Evolutionary conservation across 352 stramenopile genomes (phyloP).

Genomic region (Phytophthora citrophthora): DNA sequence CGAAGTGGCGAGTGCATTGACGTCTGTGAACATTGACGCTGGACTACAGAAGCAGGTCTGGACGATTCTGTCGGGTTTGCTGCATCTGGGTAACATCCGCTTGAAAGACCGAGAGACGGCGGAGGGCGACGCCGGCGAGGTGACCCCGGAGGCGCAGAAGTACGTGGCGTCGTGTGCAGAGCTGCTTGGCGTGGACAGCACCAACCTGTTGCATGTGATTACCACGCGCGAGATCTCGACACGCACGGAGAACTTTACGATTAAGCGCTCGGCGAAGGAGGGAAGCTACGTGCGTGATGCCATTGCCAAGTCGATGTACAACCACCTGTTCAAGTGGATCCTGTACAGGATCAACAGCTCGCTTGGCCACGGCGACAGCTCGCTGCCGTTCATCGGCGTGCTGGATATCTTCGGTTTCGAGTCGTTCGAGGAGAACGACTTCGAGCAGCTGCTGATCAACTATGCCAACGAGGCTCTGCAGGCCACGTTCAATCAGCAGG

Average conservation of each 20-base stretch:
- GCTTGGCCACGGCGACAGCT: slow-evolving; percentile 78
- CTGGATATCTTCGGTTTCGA: slow-evolving; percentile 99
- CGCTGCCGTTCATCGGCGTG: slow-evolving; percentile 91
- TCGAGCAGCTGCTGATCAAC: slow-evolving; percentile 92
- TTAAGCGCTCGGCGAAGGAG: slow-evolving; percentile 79
- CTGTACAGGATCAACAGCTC: slow-evolving; percentile 84
- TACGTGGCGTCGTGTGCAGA: slow-evolving; percentile 61
- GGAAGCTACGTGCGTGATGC: slow-evolving; percentile 89
- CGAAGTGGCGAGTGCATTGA: slow-evolving; percentile 80
- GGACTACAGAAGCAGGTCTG: slow-evolving; percentile 79
- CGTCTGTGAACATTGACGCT: slow-evolving; percentile 75
- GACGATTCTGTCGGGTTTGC: slow-evolving; percentile 74
- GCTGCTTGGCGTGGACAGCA: slow-evolving; percentile 81
- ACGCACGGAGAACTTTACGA: slow-evolving; percentile 82
- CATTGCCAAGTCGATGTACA: slow-evolving; percentile 95
- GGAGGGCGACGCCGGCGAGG: slow-evolving; percentile 77
- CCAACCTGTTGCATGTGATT: slow-evolving; percentile 72
- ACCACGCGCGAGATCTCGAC: slow-evolving; percentile 83
- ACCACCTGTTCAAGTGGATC: slow-evolving; percentile 90
- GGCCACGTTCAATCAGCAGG: slow-evolving; percentile 90
- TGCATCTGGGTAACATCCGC: slow-evolving; percentile 85
- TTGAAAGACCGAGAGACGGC: slow-evolving; percentile 82
- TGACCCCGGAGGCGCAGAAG: slow-evolving; percentile 55
- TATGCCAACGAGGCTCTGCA: slow-evolving; percentile 91
- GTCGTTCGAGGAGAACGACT: slow-evolving; percentile 94